Evolutionary conservation across 2,329 filamentous ascomycete species (phyloP).

Genomic region (Bipolaris victoriae): DNA sequence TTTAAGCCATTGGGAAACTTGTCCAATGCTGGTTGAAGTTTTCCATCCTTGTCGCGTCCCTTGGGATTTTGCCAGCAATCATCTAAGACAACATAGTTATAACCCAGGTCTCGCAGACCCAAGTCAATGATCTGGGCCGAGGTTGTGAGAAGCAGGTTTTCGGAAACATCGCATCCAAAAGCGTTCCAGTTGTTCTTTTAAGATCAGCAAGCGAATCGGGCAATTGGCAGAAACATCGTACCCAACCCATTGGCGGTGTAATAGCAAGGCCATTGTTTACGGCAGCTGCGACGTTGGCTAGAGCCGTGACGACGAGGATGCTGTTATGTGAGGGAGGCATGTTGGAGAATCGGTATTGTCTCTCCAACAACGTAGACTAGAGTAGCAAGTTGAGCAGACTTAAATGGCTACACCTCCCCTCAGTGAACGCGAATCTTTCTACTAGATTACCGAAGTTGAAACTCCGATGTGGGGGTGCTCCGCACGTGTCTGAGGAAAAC

Average conservation of each 20-base stretch:
- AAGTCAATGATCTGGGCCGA: slow-evolving; percentile 31
- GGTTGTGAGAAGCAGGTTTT: slow-evolving; percentile 35
- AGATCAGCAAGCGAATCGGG: not conserved
- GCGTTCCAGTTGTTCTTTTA: slow-evolving; percentile 35
- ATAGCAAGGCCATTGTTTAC: slow-evolving; percentile 34
- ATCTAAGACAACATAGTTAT: slow-evolving; percentile 63
- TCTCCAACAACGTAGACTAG: not conserved
- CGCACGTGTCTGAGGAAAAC: slow-evolving; percentile 18
- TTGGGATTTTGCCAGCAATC: slow-evolving; percentile 62
- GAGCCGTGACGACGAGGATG: slow-evolving; percentile 16
- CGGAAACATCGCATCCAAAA: slow-evolving; percentile 37
- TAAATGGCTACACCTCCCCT: slow-evolving; percentile 2
- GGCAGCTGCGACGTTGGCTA: slow-evolving; percentile 25
- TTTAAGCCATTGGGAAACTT: slow-evolving; percentile 67
- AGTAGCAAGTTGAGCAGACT: slow-evolving; percentile 6
- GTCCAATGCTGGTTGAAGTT: slow-evolving; percentile 55
- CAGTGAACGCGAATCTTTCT: not conserved
- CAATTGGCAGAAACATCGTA: not conserved
- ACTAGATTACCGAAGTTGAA: slow-evolving; percentile 1
- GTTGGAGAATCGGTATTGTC: not conserved
- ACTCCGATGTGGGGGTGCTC: slow-evolving; percentile 6
- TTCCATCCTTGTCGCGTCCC: slow-evolving; percentile 52
- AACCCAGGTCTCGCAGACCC: slow-evolving; percentile 38
- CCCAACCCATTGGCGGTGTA: slow-evolving; percentile 35
- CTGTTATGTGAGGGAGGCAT: slow-evolving; percentile 21